phyloP scores from a whole-genome alignment of 1,284 basidiomycete species.

The Irpex sp. region DNA sequence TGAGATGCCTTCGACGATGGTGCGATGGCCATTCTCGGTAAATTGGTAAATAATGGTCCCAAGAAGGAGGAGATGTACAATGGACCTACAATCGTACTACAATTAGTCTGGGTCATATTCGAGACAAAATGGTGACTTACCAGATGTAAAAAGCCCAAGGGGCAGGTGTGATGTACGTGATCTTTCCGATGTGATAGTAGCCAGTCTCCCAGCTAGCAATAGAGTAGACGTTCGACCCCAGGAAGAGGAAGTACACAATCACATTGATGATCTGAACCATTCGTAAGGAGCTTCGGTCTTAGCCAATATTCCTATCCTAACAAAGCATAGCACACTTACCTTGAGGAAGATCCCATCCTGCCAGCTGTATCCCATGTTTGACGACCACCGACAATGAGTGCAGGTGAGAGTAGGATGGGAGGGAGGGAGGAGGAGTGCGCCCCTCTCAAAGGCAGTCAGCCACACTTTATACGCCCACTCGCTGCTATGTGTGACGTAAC shows the following conservation, averaged over 20 bases:
- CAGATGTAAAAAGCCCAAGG: conserved; percentile 86
- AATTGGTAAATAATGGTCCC: conserved; percentile 91
- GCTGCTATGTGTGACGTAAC: neutral
- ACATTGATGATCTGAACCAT: conserved; percentile 68
- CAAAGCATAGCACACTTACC: conserved; percentile 34
- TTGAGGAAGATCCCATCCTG: conserved; percentile 79
- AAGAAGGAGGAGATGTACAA: conserved; percentile 85
- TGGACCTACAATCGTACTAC: conserved; percentile 43
- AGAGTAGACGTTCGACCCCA: conserved; percentile 86
- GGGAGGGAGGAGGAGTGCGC: neutral
- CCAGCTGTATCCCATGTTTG: conserved; percentile 42
- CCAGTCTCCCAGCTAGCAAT: conserved; percentile 64
- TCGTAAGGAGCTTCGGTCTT: neutral
- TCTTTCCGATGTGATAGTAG: conserved; percentile 67
- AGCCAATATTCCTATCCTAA: neutral
- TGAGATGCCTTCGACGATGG: conserved; percentile 81
- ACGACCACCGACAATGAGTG: neutral
- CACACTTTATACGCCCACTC: neutral
- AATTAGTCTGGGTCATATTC: conserved; percentile 11
- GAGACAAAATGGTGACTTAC: conserved; percentile 33
- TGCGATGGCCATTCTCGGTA: conserved; percentile 70
- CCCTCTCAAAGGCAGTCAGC: neutral
- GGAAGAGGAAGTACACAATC: conserved; percentile 73
- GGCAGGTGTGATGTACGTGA: conserved; percentile 89
- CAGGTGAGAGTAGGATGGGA: neutral